Evolutionary conservation across 176 grass and related monocot genomes (phyloP), one percentile per base, ranked within the genome.

Genomic region (Melocanna baccifera): DNA sequence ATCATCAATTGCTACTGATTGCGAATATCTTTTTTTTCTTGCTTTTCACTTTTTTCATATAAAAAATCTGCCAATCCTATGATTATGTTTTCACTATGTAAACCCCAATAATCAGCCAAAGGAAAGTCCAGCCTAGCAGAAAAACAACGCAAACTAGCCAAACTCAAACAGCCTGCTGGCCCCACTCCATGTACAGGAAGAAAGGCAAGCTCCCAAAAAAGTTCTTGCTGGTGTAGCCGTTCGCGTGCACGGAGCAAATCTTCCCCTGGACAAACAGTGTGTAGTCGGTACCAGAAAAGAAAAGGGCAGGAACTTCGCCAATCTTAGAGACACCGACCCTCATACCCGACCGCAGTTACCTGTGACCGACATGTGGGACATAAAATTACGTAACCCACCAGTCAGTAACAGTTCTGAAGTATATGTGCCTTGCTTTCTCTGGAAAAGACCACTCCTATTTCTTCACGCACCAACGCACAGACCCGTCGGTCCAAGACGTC

Each of bases 301-400:
- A 10, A 81, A 79, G 37, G 16, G 16, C 12, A 12, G 29, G 36
- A 37, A 75, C 25, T 22, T 55, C 48, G 3, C 12, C 28, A 4
- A 1, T 30, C 12, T 3, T 14, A 19, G 2, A 3, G 3, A 5
- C 55, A 85, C 82, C 0, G 0, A 0, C 0, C 0, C 0, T 4
- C 16, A 0, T 68, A 75, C 75, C 22, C 68, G 3, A 28, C 0
- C 1, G 1, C 0, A 25, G 0, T 6, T 1, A 5, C 0, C 0
- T 0, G 0, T 62, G 6, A 70, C 40, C 0, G 0, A 73, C 29
- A 52, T 0, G 66, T 65, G 55, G 66, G 45, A 0, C 40, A 0
- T 0, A 0, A 0, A 0, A 0, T 0, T 0, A 0, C 0, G 3
- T 29, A 0, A 13, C 77, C 78, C 18, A 25, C 7, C 0, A 0